Base-by-base conservation (phyloP, 176 grass and related monocot species). In the Musa itinerans region DNA sequence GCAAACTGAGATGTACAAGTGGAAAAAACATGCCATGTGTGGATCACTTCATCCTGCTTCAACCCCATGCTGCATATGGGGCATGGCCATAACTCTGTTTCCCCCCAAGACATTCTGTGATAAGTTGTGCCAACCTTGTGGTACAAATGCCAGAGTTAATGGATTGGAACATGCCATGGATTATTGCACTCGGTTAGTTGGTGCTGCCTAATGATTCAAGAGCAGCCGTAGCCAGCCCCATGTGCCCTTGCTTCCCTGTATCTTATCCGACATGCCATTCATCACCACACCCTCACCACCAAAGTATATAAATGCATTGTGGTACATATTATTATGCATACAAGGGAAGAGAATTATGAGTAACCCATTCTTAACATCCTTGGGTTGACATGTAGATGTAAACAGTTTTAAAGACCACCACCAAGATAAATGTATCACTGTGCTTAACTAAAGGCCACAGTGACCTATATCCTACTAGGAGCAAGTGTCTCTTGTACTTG, bases 201-300 rank as follows among this genome's bases (percentile, higher is more conserved):
- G 80, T 53, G 62, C 62, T 59, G 26, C 50, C 70, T 59, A 23
- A 62, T 17, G 61, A 25, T 55, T 57, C 11, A 23, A 52, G 24
- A 23, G 55, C 29, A 69, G 67, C 43, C 26, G 65, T 65, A 78
- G 74, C 84, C 6, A 43, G 34, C 34, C 34, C 34, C 34, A 86
- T 78, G 84, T 86, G 84, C 19, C n/a, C 64, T 74, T 86, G 84
- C 74, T 86, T 51, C 78, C 51, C 34, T 43, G 0, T 43, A 43
- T 43, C 56, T 78, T 78, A 82, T 82, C 79, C 74, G 17, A 74
- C 68, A 43, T 6, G 4, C 68, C 59, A 54, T 48, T 43, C 50
- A 80, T 71, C 83, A 71, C 65, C 73, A 57, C 69, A 57, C 19
- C 53, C 34, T 43, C 6, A 6, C 34, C 6, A 43, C 34, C 34